These are phyloP conservation scores for Agaricus subrufescens DNA, from an alignment of 768 basidiomycete genomes.

Conservation along the genomic window DNA sequence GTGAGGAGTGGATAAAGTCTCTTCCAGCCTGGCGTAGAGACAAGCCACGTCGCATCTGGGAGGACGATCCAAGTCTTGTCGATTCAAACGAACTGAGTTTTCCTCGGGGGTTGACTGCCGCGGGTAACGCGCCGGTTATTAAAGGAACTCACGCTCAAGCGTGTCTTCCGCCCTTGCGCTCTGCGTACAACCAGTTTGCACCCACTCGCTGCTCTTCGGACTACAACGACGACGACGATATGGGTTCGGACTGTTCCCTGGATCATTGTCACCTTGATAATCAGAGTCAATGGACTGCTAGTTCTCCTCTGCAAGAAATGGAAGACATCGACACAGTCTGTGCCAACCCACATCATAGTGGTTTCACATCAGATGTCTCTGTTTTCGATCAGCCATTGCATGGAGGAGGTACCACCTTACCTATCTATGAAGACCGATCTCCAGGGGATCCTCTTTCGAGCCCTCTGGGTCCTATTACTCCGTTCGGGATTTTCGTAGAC, in stretches of 20 bases:
- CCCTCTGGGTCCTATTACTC: slow-evolving; percentile 70
- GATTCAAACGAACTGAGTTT: slow-evolving; percentile 49
- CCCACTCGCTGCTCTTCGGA: slow-evolving; percentile 14
- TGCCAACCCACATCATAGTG: background rate
- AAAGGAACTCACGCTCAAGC: slow-evolving; percentile 83
- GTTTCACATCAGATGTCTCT: background rate
- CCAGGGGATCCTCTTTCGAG: slow-evolving; percentile 63
- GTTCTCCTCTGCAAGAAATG: slow-evolving; percentile 6
- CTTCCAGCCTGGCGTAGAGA: slow-evolving; percentile 68
- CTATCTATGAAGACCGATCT: slow-evolving; percentile 62
- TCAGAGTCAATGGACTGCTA: slow-evolving; percentile 27
- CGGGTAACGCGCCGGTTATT: slow-evolving; percentile 77
- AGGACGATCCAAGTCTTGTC: slow-evolving; percentile 38
- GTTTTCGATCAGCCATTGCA: background rate
- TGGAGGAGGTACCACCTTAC: slow-evolving; percentile 46
- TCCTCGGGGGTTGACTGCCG: slow-evolving; percentile 67
- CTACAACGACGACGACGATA: slow-evolving; percentile 33
- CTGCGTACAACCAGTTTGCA: slow-evolving; percentile 18
- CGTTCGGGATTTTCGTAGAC: slow-evolving; percentile 74
- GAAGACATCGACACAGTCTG: slow-evolving; percentile 8
- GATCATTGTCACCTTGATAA: slow-evolving; percentile 30
- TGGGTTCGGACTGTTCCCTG: slow-evolving; percentile 35
- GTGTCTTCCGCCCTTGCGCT: slow-evolving; percentile 73
- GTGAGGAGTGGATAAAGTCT: slow-evolving; percentile 71
- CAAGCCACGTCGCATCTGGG: slow-evolving; percentile 64